Evolutionary conservation across 139 green algal genomes (phyloP), one percentile per base, ranked within the genome.

Genomic region (Astrephomene gubernaculifera): DNA sequence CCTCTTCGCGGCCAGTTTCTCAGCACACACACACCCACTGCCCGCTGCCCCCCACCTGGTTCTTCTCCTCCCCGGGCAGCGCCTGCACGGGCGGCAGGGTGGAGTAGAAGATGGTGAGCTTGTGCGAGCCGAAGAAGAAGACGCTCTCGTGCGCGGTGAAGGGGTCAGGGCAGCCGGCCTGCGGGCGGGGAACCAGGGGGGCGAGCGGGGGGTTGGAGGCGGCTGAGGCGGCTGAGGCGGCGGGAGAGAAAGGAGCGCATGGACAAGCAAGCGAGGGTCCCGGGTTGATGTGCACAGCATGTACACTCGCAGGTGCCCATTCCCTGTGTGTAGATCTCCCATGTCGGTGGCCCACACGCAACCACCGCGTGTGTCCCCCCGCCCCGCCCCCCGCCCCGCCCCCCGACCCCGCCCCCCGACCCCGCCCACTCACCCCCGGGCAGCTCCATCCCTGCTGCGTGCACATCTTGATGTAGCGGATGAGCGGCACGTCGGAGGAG

Each of bases 31-130:
- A n/a, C n/a, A n/a, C n/a, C n/a, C n/a, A n/a, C n/a, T n/a, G n/a
- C n/a, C n/a, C n/a, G n/a, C n/a, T n/a, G 49, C 14, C 14, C 2
- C 68, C 21, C 68, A 54, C 81, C 79, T 92, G 88, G 43, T 90
- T 86, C 36, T 88, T 87, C 63, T 93, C 90, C 65, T 92, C 87
- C 21, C 91, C 93, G 22, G 93, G 92, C 41, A 97, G 89, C 52
- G 92, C 91, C 43, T 93, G 87, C 35, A 65, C 43, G 35, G 76
- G 43, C 17, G 82, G 79, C 63, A 84, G 43, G 4, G 49, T 79
- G 52, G 44, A 68, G 79, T 86, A 86, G 64, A 86, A 86, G 79
- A 86, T 86, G 65, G 79, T 86, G 4, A 86, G 43, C 79, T 86
- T 86, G 52, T 69, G 65, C 45, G 2, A 4, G 65, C 79, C 79